Base-by-base conservation (phyloP, 2,329 filamentous ascomycete species). In the Colletotrichum lindemuthianum region DNA sequence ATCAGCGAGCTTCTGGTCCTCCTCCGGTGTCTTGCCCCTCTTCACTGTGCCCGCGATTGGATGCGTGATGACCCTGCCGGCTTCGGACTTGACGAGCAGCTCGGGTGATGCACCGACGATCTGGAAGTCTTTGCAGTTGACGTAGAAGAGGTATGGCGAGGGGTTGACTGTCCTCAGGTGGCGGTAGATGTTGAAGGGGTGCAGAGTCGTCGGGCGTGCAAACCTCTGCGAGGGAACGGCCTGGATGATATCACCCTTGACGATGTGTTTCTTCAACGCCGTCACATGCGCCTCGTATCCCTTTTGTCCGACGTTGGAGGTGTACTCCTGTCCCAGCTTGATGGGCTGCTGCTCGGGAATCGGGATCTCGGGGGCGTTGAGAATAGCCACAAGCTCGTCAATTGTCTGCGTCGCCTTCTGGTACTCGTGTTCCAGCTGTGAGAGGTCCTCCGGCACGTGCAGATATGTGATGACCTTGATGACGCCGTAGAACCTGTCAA, bases 151-250 rank as follows among this genome's bases (percentile, higher is more conserved):
- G 78, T 99, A 99, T 0, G 96, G 96, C 8, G 93, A 97, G 0
- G 96, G 96, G 76, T 99, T 99, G 73, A 98, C 92, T n/a, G 93
- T 97, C 67, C 96, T 92, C 41, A 99, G 86, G 76, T 97, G 93
- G 59, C 95, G 89, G 84, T 98, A 99, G 72, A 99, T 92, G 82
- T 98, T 99, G 85, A 98, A 99, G 0, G 96, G 95, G 77, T 99
- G 96, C 47, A 99, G 83, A 60, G 88, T 89, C 3, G 96, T 99
- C 12, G 94, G 94, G 34, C 95, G 88, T 8, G 94, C 90, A 74
- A 98, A 92, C 56, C 96, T 89, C 79, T 99, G 96, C 45, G 93
- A 97, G 2, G 96, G 96, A 13, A 99, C 96, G 1, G 93, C 93
- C 77, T 99, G 96, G 79, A 99, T 98, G 75, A 99, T 98, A 81